Conservation (phyloP, 345 rosid species). For the Eutrema yunnanense region DNA sequence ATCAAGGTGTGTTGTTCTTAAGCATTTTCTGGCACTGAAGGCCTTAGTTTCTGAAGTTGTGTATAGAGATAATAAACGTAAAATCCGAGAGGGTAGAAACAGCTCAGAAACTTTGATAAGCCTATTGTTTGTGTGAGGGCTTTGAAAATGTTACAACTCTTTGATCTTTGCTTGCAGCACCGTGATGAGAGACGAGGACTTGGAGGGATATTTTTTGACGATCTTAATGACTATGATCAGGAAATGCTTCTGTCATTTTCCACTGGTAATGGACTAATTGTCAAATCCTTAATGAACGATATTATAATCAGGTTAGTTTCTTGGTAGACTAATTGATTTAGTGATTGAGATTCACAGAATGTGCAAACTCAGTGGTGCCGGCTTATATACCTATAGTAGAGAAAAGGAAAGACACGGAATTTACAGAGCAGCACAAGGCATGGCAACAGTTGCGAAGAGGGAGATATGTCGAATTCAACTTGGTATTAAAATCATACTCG, state of each 20-base stretch:
- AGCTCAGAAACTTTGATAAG: background rate
- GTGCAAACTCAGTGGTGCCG: constrained; percentile 86
- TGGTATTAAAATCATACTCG: constrained; percentile 39
- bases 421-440: constrained; percentile 75
- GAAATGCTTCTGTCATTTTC: constrained; percentile 94
- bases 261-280: constrained; percentile 52
- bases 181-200: constrained; percentile 93
- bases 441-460: constrained; percentile 98
- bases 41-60: background rate
- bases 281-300: background rate
- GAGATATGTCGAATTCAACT: constrained; percentile 92
- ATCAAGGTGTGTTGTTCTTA: constrained; percentile 53
- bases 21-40: background rate
- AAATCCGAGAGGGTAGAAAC: background rate
- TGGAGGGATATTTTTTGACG: constrained; percentile 98
- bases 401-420: constrained; percentile 71
- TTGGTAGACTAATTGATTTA: constrained; percentile 9
- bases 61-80: background rate
- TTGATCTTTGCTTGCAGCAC: constrained; percentile 52
- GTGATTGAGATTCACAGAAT: constrained; percentile 43
- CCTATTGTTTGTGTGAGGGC: background rate
- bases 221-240: constrained; percentile 81
- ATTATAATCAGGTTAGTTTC: background rate
- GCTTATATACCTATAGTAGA: constrained; percentile 90
- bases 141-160: background rate